A percentile compares a stretch with the other conserved stretches of the same genome.
Conservation (phyloP, 2,329 filamentous ascomycete genomes). For the Xylariaceae sp. region DNA sequence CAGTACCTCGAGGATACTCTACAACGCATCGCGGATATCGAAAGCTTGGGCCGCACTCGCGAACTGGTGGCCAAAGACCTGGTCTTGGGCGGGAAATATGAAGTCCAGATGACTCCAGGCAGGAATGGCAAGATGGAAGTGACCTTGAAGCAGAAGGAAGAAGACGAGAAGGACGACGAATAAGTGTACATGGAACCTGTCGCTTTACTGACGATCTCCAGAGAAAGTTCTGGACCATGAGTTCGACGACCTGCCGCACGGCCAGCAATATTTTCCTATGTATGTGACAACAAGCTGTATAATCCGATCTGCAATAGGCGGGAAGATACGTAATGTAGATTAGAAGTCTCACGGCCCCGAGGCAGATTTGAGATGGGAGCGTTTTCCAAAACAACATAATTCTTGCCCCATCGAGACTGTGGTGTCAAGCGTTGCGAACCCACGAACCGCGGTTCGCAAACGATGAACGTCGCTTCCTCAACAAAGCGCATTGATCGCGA, state of each 20-base stretch:
- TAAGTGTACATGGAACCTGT: conserved; percentile 8
- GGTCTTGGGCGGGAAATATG: conserved; percentile 76
- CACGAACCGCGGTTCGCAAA: too few relatives aligned
- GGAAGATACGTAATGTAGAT: too few relatives aligned
- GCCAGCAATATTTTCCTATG: conserved; percentile 12
- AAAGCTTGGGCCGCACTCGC: conserved; percentile 86
- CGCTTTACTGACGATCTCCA: background rate
- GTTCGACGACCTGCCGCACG: conserved; percentile 5
- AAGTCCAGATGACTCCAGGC: conserved; percentile 40
- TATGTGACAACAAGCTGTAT: conserved; percentile 9
- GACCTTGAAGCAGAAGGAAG: conserved; percentile 39
- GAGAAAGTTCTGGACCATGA: background rate
- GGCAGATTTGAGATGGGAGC: too few relatives aligned
- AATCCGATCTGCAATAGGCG: too few relatives aligned
- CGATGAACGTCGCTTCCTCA: too few relatives aligned
- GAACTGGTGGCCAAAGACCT: conserved; percentile 95
- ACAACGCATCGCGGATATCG: conserved; percentile 83
- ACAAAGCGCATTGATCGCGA: too few relatives aligned
- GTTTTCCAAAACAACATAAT: too few relatives aligned
- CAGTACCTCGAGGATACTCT: conserved; percentile 77
- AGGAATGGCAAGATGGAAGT: conserved; percentile 35
- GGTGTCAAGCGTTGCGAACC: too few relatives aligned
- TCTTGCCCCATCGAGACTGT: too few relatives aligned
- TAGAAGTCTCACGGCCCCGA: background rate
- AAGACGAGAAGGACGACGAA: conserved; percentile 30